Base-by-base conservation (phyloP, 108 stramenopile genomes). In the Mayamaea pseudoterrestris region DNA sequence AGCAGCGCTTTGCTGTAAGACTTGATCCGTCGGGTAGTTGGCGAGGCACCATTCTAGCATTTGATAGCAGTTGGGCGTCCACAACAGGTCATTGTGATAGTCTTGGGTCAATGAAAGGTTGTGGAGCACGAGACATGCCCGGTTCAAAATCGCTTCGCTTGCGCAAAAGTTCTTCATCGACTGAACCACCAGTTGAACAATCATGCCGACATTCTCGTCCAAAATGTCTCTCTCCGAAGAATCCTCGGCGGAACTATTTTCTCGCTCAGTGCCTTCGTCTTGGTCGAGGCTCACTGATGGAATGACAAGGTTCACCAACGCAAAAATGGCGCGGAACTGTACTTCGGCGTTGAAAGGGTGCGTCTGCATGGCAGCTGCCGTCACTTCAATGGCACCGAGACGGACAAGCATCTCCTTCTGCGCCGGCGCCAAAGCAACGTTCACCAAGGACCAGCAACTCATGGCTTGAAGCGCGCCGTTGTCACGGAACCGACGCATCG, bases 391-490 rank as follows among this genome's bases (percentile, higher is more conserved):
- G 18, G 88, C 93, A 39, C 85, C 88, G 26, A 86, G 60, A 35
- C 68, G 63, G 3, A 92, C 70, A 8, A 94, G 58, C 37, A 74
- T 63, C 2, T 65, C 65, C 61, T 94, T 94, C 58, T 90, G 90
- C 13, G 69, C 53, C 25, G 87, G 83, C 29, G 78, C 81, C 3
- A 94, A 60, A 3, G 93, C 88, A 53, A 94, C 71, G 55, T 94
- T 94, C 28, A 94, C 93, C 56, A 94, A 48, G 8, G 81, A 76
- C 93, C 93, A 94, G 57, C 93, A 94, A 50, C 85, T 80, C 93
- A 92, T 92, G 24, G 93, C 88, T 54, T 90, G 90, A n/a, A 90
- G 75, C 13, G 66, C 45, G 22, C 66, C 83, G 48, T 88, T 69
- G 14, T 67, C 59, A 23, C 60, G 69, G 59, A 88, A 85, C 6